Base-by-base conservation (phyloP, 768 basidiomycete species). In the Pseudohyphozyma bogoriensis region DNA sequence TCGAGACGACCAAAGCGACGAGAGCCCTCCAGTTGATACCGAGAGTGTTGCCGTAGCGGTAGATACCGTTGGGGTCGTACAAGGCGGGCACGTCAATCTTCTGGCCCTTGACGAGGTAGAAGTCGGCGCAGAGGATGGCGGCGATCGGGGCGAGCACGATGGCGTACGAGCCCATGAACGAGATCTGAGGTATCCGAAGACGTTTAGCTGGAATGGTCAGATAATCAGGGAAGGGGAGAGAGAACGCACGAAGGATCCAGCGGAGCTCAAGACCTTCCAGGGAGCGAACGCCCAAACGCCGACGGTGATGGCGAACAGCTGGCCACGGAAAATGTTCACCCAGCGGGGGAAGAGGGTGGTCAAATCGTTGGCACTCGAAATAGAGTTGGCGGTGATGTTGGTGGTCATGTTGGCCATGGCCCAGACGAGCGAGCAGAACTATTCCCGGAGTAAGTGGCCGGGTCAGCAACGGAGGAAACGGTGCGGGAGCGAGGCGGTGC, bases 1-100 rank as follows among this genome's bases (percentile, higher is more conserved):
- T 82, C 8, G 85, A 82, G 56, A 81, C 72, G 24, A 89, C 70
- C 20, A 89, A 73, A 0, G 88, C 82, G 3, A 81, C 77, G 4
- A 80, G 78, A 2, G 87, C 88, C 35, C 89, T 78, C 87, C 86
- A 89, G 73, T 92, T 91, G 36, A 35, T 24, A 4, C 60, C 60
- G 7, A 4, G 2, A 20, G 40, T 35, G 51, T 63, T 55, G 46
- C 54, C 54, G 56, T 65, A 65, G 22, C 18, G 44, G 13, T 46
- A 4, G 86, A 87, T 51, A 82, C 76, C 26, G 53, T 54, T 64
- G 58, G 59, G 65, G 68, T 64, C 45, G 42, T 65, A 70, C 3
- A 71, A 58, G 31, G 65, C 62, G 26, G 62, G 58, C 12, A 71
- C 47, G 10, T 58, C 45, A 51, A 65, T 35, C 2, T 46, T 32